These are phyloP conservation scores for Punica granatum DNA, from an alignment of 345 rosid genomes.

Conservation along the genomic window DNA sequence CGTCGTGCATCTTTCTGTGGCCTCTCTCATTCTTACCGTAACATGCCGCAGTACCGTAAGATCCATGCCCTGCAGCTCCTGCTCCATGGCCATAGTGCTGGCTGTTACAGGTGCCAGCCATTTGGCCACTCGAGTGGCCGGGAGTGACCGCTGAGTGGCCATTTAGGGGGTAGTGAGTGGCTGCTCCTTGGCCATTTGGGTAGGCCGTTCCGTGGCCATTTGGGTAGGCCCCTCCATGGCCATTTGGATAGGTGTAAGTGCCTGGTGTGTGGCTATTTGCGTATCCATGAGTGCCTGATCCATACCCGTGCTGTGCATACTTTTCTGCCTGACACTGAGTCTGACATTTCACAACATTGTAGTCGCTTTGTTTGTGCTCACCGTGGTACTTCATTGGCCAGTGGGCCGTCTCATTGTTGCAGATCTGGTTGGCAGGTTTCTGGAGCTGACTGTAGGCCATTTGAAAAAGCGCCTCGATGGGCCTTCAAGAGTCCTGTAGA, in stretches of 20 bases:
- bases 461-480: background rate
- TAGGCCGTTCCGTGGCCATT: background rate
- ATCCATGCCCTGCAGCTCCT: background rate
- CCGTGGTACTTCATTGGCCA: background rate
- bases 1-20: background rate
- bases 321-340: slow-evolving; percentile 6
- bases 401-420: slow-evolving; percentile 8
- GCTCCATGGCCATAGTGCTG: too few relatives aligned
- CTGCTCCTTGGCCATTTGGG: background rate
- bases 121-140: too few relatives aligned
- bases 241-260: too few relatives aligned
- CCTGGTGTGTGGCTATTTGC: too few relatives aligned
- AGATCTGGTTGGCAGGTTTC: slow-evolving; percentile 1
- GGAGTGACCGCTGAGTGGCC: too few relatives aligned
- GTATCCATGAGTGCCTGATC: too few relatives aligned
- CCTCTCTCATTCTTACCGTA: slow-evolving; percentile 6
- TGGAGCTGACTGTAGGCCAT: slow-evolving; percentile 16
- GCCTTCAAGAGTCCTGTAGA: background rate
- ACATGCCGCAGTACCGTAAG: background rate
- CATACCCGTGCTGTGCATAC: too few relatives aligned
- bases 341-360: slow-evolving; percentile 7
- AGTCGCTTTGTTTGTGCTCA: background rate
- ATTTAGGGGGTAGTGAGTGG: too few relatives aligned
- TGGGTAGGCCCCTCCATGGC: too few relatives aligned
- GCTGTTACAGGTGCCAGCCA: too few relatives aligned